Base-by-base conservation (phyloP, 352 stramenopile genomes). In the Pythium scleroteichum region DNA sequence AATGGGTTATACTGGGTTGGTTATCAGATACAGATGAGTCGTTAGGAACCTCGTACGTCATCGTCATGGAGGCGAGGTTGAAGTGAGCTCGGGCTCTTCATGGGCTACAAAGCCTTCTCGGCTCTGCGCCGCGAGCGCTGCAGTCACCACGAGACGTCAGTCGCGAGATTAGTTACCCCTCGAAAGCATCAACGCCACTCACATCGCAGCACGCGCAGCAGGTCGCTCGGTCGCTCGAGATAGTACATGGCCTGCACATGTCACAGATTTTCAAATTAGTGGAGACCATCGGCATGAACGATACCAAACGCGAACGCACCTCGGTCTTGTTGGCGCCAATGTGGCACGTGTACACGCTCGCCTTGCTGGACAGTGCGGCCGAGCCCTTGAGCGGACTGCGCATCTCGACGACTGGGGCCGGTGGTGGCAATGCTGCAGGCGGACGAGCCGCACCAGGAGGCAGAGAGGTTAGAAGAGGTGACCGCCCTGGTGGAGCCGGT, bases 251-350 rank as follows among this genome's bases (percentile, higher is more conserved):
- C 81, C 79, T 90, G 59, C 19, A 38, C 4, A 51, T 22, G 55
- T 19, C 23, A 26, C 27, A 39, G 1, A 16, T 23, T 54, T 32
- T 32, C n/a, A n/a, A n/a, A n/a, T n/a, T n/a, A n/a, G n/a, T n/a
- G n/a, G n/a, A n/a, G n/a, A n/a, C n/a, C n/a, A n/a, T n/a, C n/a
- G n/a, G n/a, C n/a, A n/a, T n/a, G n/a, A n/a, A n/a, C n/a, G n/a
- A n/a, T n/a, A n/a, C n/a, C n/a, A n/a, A n/a, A 9, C 26, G 17
- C 10, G 10, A 52, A 23, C 70, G 22, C 56, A 88, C 81, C 72
- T 89, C 78, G 3, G 79, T 88, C 67, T 89, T 91, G 65, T 75
- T 89, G 39, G 73, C 55, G 16, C 81, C 81, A 61, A 91, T 80
- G 60, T 91, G 79, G 62, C 81, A 91, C 60, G 79, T 91, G 58